These are phyloP conservation scores for Fraxinus greggii DNA, from an alignment of 305 asterid genomes.

Conservation along the genomic window DNA sequence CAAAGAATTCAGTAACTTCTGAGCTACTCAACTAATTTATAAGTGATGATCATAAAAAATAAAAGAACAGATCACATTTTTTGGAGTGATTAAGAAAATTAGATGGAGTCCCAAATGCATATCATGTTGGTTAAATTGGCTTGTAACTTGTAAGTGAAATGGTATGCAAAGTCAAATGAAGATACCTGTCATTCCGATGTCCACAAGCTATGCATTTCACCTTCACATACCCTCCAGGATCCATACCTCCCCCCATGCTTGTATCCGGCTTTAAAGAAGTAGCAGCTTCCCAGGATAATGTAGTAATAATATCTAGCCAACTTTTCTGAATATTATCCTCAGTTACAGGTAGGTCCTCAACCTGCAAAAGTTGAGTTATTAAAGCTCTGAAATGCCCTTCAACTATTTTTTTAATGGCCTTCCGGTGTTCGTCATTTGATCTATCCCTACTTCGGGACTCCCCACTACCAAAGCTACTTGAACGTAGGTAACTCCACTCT, in stretches of 20 bases:
- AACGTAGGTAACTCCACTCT: slow-evolving; percentile 65
- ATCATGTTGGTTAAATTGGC: slow-evolving; percentile 18
- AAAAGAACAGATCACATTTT: background rate
- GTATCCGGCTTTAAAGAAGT: slow-evolving; percentile 73
- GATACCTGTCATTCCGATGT: slow-evolving; percentile 61
- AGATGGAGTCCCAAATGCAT: slow-evolving; percentile 10
- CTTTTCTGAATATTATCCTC: slow-evolving; percentile 47
- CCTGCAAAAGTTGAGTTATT: slow-evolving; percentile 68
- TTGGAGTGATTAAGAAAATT: slow-evolving; percentile 12
- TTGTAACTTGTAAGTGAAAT: slow-evolving; percentile 1
- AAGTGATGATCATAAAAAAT: slow-evolving; percentile 11
- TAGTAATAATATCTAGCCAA: slow-evolving; percentile 69
- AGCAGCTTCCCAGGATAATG: slow-evolving; percentile 84
- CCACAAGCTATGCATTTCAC: slow-evolving; percentile 83
- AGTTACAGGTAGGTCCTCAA: slow-evolving; percentile 48
- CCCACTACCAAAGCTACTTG: slow-evolving; percentile 53
- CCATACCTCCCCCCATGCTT: slow-evolving; percentile 79
- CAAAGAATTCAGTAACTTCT: background rate
- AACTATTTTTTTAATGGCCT: slow-evolving; percentile 62
- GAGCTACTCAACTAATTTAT: background rate
- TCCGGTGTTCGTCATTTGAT: slow-evolving; percentile 66
- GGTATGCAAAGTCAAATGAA: slow-evolving; percentile 13
- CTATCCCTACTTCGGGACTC: slow-evolving; percentile 61
- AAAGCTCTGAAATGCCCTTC: slow-evolving; percentile 70
- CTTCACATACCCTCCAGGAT: slow-evolving; percentile 88